Conservation (phyloP, 768 basidiomycete species). For the Phanerochaete sordida region DNA sequence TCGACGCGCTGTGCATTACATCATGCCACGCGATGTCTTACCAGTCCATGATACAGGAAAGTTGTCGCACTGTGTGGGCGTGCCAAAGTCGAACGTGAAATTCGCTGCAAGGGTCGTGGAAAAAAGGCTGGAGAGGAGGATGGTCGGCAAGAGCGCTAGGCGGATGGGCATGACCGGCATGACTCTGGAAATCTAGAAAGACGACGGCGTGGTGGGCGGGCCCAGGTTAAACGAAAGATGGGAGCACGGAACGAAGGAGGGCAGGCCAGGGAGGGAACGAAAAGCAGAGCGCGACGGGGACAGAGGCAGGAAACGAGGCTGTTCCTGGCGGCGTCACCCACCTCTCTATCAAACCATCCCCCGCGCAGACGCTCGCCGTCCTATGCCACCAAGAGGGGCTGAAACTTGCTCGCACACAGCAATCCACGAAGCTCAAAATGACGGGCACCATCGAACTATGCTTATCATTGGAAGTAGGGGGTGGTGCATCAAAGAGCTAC, state of each 20-base stretch:
- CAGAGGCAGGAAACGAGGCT: conserved; percentile 1
- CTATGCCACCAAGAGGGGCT: background rate
- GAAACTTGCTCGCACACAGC: background rate
- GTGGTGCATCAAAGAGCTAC: background rate
- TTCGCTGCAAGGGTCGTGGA: conserved; percentile 20
- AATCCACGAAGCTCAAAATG: too few relatives aligned
- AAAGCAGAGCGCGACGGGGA: background rate
- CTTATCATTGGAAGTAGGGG: background rate
- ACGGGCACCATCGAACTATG: too few relatives aligned
- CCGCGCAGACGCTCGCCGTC: background rate
- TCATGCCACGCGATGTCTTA: conserved; percentile 24
- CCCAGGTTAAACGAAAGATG: background rate
- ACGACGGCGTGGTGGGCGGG: background rate
- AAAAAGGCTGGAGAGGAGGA: conserved; percentile 19
- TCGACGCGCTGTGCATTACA: background rate
- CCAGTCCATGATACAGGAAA: conserved; percentile 63
- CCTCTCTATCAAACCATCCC: background rate
- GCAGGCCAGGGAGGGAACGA: background rate
- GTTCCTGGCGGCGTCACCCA: background rate
- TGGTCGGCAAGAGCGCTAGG: conserved; percentile 17
- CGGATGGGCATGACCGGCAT: conserved; percentile 15
- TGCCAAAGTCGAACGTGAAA: conserved; percentile 49
- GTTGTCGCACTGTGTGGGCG: conserved; percentile 58
- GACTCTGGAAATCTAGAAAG: background rate
- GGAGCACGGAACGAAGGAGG: background rate